Conservation (phyloP, 495 filamentous ascomycete genomes). For the Aspergillus panamensis region DNA sequence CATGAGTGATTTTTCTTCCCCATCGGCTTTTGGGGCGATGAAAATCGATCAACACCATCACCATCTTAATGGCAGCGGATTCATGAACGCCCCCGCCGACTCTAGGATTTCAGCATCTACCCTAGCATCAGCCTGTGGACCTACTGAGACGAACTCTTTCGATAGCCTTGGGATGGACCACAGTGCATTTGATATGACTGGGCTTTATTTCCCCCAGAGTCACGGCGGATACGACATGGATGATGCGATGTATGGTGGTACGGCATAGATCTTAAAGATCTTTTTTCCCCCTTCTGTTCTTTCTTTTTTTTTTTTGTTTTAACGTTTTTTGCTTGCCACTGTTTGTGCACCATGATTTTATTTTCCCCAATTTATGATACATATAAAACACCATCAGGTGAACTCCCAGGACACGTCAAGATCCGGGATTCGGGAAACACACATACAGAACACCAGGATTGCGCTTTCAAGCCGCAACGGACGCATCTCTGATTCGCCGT, state of each 20-base stretch:
- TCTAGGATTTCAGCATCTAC: neutral
- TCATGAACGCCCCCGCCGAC: neutral
- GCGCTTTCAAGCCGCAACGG: neutral
- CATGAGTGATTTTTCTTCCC: conserved; percentile 1
- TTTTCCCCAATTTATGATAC: neutral
- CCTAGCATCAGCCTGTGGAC: neutral
- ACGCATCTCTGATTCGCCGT: neutral
- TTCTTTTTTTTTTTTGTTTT: neutral
- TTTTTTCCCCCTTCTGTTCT: neutral
- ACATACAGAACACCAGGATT: neutral
- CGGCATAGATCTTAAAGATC: neutral
- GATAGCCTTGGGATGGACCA: neutral
- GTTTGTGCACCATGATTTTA: neutral
- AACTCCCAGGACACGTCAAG: neutral
- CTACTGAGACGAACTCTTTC: neutral
- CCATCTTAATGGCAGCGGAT: neutral
- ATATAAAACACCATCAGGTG: neutral
- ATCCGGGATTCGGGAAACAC: neutral
- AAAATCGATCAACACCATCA: neutral
- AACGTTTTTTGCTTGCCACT: neutral
- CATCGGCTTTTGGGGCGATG: neutral
- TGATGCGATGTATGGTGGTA: conserved; percentile 2
- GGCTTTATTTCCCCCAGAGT: conserved; percentile 2
- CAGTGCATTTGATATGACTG: conserved; percentile 3
- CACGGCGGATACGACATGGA: conserved; percentile 5